Conservation (phyloP, 1,284 basidiomycete genomes). For the Boletus smithii region DNA sequence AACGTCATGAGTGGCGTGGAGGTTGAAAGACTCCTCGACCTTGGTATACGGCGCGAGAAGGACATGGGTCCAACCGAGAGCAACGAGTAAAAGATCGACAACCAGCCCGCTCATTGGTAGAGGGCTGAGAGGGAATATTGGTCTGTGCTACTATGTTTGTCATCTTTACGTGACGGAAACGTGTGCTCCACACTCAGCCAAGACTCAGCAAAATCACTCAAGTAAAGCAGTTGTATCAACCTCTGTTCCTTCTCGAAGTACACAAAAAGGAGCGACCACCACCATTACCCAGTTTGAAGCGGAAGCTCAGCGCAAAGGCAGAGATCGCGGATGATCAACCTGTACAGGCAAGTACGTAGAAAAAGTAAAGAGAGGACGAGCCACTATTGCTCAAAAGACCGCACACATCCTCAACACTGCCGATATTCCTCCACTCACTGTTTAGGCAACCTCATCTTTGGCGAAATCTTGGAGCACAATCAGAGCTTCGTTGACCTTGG, state of each 20-base stretch:
- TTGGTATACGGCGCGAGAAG: slow-evolving; percentile 86
- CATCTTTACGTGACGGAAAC: too few species aligned
- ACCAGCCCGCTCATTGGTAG: slow-evolving; percentile 22
- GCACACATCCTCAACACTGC: slow-evolving; percentile 12
- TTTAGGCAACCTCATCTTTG: slow-evolving; percentile 43
- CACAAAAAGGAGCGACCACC: slow-evolving; percentile 58
- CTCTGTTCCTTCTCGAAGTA: slow-evolving; percentile 60
- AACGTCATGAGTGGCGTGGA: slow-evolving; percentile 90
- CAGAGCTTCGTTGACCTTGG: slow-evolving; percentile 89
- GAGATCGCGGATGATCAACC: slow-evolving; percentile 39
- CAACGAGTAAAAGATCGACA: slow-evolving; percentile 57
- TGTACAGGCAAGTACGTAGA: slow-evolving; percentile 17
- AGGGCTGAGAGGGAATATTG: too few species aligned
- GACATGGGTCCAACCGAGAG: slow-evolving; percentile 63
- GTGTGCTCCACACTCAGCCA: too few species aligned
- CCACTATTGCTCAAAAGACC: slow-evolving; percentile 29
- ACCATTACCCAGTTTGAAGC: slow-evolving; percentile 40
- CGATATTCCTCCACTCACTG: not conserved
- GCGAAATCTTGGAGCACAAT: slow-evolving; percentile 76
- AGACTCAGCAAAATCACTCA: too few species aligned
- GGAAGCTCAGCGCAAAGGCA: slow-evolving; percentile 33
- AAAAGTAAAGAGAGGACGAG: slow-evolving; percentile 34
- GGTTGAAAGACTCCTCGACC: slow-evolving; percentile 95
- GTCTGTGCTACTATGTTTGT: too few species aligned
- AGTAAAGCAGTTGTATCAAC: slow-evolving; percentile 42